Percentiles rank a stretch among this genome's conserved stretches.
phyloP scores from a whole-genome alignment of 306 rosid species.

The Aeschynomene evenia region DNA sequence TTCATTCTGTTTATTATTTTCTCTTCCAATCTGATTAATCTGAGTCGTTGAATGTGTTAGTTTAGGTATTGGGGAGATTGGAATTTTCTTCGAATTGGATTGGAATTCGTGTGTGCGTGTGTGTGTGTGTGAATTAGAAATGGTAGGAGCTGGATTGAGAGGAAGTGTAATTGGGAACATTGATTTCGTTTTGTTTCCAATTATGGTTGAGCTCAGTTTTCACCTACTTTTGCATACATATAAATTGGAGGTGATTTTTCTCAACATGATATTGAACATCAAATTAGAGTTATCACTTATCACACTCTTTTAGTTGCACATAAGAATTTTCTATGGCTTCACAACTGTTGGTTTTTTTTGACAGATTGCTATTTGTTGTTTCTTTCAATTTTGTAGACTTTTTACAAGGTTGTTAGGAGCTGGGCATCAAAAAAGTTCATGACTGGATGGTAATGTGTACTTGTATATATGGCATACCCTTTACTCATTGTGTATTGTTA shows the following conservation, averaged over 20 bases:
- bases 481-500: background rate
- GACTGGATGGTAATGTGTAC: conserved; percentile 70
- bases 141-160: background rate
- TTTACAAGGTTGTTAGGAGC: conserved; percentile 75
- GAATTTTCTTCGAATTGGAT: conserved; percentile 25
- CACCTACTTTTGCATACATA: background rate
- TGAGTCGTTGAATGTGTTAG: conserved; percentile 21
- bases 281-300: background rate
- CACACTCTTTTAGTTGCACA: background rate
- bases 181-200: background rate
- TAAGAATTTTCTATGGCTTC: background rate
- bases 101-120: background rate
- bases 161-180: background rate
- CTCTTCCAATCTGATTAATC: background rate
- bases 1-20: background rate
- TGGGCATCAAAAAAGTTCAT: conserved; percentile 91
- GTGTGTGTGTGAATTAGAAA: background rate
- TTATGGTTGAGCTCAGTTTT: background rate
- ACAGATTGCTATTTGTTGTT: conserved; percentile 26
- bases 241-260: background rate
- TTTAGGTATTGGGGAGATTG: conserved; percentile 14
- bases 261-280: background rate
- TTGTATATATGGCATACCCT: background rate
- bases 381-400: conserved; percentile 56
- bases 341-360: background rate